Evolutionary conservation across 495 filamentous ascomycete species (phyloP), one percentile per base, ranked within the genome.

Genomic region (Chaetomium fimeti): DNA sequence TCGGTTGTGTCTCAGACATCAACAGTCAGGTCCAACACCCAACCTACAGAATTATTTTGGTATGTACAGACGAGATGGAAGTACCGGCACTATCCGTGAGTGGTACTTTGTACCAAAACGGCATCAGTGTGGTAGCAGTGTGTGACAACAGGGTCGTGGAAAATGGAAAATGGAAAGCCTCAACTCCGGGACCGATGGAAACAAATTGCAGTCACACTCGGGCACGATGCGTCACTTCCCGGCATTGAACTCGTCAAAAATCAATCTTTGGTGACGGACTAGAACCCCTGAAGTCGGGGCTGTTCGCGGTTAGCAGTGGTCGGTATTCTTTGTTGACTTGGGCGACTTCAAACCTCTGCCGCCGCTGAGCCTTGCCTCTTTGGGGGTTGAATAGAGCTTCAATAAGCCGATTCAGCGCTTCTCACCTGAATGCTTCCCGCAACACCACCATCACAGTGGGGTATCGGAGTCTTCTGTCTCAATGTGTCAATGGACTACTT

Each of bases 381-480:
- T 67, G n/a, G 71, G 72, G 64, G 60, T 52, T 76, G 69, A 76
- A 75, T 76, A 76, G 69, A 74, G 62, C 63, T 60, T 72, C 68
- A 74, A 75, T 74, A 72, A 59, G 52, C 22, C 63, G 68, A 65
- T 62, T 66, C 61, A 63, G 47, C 36, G 54, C 54, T 62, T 48
- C 28, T 56, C 61, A 56, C 42, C 12, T 3, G 18, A 16, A 29
- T 8, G 8, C 42, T 57, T 20, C 28, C 61, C 53, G 53, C 61
- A 57, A 63, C 61, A 63, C 53, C 61, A 63, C 40, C 38, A 49
- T 57, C 55, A 51, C 47, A 60, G 48, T 62, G 57, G 63, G 49
- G 56, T 56, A 60, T 42, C 60, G 57, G 63, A 40, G 56, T 55
- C 48, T 8, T 32, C n/a, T 59, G 48, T 15, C 52, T 56, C 51